Conservation (phyloP, 345 rosid species). For the Nasturtium officinale region DNA sequence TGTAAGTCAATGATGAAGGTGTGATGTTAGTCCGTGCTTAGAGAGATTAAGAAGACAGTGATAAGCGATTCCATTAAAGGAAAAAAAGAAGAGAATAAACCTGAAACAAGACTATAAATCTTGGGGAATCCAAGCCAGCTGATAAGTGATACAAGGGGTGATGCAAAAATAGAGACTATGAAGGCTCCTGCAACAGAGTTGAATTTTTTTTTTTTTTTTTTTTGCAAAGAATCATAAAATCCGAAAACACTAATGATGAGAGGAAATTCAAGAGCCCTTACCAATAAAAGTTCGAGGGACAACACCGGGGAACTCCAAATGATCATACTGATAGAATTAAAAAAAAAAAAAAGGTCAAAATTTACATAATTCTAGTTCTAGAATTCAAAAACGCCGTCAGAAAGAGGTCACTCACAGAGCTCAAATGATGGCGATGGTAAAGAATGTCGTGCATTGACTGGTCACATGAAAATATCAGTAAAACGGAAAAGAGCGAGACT, state of each 20-base stretch:
- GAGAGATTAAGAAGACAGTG: not conserved
- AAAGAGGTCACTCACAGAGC: constrained; percentile 57
- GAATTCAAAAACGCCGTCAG: not conserved
- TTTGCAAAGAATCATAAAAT: not conserved
- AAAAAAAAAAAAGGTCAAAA: not conserved
- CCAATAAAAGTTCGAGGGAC: constrained; percentile 97
- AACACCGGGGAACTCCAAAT: constrained; percentile 96
- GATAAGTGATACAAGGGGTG: constrained; percentile 55
- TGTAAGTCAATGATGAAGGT: constrained; percentile 40
- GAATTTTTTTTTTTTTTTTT: not conserved
- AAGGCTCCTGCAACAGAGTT: constrained; percentile 64
- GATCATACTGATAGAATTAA: constrained; percentile 68
- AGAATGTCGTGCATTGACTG: constrained; percentile 96
- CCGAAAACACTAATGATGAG: not conserved
- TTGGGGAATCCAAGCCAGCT: constrained; percentile 70
- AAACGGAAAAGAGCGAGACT: not conserved
- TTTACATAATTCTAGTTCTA: not conserved
- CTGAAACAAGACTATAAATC: constrained; percentile 69
- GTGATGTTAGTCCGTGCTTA: not conserved
- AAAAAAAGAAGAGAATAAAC: constrained; percentile 44
- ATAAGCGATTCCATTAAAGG: not conserved
- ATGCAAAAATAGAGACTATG: constrained; percentile 65
- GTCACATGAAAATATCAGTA: not conserved
- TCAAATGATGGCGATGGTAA: constrained; percentile 66
- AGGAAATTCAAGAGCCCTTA: constrained; percentile 17